Base-by-base conservation (phyloP, 1,284 basidiomycete genomes). In the Rhodofomes roseus region DNA sequence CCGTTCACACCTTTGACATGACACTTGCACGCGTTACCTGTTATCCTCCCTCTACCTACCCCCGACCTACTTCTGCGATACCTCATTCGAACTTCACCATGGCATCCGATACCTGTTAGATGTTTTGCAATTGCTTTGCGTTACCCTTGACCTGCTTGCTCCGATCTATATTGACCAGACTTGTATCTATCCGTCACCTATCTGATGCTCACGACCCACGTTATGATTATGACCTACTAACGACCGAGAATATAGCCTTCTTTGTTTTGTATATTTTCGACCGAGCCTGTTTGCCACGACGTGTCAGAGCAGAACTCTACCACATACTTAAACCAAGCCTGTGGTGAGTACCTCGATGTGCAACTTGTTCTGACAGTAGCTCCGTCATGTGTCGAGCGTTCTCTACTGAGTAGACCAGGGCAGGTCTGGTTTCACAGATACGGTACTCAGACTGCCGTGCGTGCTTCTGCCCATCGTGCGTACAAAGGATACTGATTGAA, bases 141-240 rank as follows among this genome's bases (percentile, higher is more conserved):
- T 52, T 22, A 37, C 50, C 50, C 36, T 25, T 22, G 5, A 22
- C 23, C 8, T 44, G 7, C 14, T 39, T 48, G 46, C 46, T 31
- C 46, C 46, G 46, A 25, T 44, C 40, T 34, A 16, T 36, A 7
- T 36, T 9, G 18, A 48, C n/a, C 46, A 27, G 22, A 25, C 16
- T 25, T 52, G 50, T 52, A 52, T 52, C 50, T 52, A 52, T 52
- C 34, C n/a, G 34, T 52, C 50, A 52, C 12, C 50, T 52, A 52
- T 52, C 50, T 34, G 29, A 52, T 52, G 31, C 29, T 52, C 34
- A 52, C 34, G 50, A 52, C 50, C 50, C 29, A 22, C 46, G 9
- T 29, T 48, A 48, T 48, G 46, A 48, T 48, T 29, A 48, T 29
- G 46, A 48, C 46, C 46, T 18, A 16, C 46, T 48, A 18, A 31